Conservation (phyloP, 441 rosid species). For the Viola pubescens region DNA sequence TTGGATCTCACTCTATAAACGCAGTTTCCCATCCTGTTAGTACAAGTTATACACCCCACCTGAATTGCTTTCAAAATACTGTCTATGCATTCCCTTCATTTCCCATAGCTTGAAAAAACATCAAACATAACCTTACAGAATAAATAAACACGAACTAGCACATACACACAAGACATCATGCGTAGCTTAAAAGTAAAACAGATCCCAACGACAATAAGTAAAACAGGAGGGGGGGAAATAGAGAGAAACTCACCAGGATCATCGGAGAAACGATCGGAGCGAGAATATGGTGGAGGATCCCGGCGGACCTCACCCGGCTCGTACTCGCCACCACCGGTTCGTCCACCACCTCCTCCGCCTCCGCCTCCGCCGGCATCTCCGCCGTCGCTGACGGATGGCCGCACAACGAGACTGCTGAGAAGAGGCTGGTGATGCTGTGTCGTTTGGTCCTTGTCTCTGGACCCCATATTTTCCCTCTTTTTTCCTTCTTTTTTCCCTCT, state of each 20-base stretch:
- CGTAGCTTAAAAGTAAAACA: not conserved
- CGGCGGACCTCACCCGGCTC: slow-evolving; percentile 70
- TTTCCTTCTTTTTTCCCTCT: not conserved
- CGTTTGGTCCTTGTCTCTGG: slow-evolving; percentile 56
- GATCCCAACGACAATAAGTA: not conserved
- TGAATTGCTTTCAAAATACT: not conserved
- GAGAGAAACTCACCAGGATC: slow-evolving; percentile 45
- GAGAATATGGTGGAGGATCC: slow-evolving; percentile 45
- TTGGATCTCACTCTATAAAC: not conserved
- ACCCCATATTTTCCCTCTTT: slow-evolving; percentile 39
- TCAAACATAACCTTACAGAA: not conserved
- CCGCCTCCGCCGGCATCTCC: slow-evolving; percentile 34
- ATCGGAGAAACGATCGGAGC: slow-evolving; percentile 50
- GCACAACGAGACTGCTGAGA: slow-evolving; percentile 82
- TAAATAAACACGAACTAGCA: not conserved
- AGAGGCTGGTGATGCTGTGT: slow-evolving; percentile 63
- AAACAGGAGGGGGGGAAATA: not conserved
- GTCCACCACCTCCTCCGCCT: slow-evolving; percentile 16
- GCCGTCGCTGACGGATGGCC: slow-evolving; percentile 54
- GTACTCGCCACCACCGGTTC: slow-evolving; percentile 37
- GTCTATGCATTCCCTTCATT: not conserved
- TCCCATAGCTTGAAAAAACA: not conserved
- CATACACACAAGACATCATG: slow-evolving; percentile 4
- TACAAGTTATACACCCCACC: not conserved
- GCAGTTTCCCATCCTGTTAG: not conserved